Evolutionary conservation across 805 yeast genomes (phyloP), one percentile per base, ranked within the genome.

Genomic region (Wickerhamomyces mucosus): DNA sequence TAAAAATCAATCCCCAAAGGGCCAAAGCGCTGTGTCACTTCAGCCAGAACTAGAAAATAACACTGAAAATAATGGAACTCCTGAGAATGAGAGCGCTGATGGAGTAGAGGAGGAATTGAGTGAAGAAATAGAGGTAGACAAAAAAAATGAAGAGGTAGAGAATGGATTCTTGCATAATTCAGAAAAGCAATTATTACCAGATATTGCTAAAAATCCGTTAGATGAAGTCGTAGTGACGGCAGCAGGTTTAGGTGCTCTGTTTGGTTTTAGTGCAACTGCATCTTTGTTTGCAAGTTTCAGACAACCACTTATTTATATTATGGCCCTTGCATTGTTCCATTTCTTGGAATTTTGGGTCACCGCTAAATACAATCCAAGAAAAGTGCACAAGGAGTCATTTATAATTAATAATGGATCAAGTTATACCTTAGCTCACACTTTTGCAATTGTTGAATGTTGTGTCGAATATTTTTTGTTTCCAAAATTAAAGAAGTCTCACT

Each of bases 321-420:
- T 65, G 9, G 51, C 69, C 1, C 50, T 82, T 8, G 53, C 78
- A 3, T 18, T 66, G 0, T 92, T 89, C 57, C 97, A 92, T 52
- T 70, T 82, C 43, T 51, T 83, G 15, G 98, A 92, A 57, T 92
- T 78, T 51, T 72, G 69, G 46, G 69, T 75, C 24, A 92, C 98
- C 0, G 86, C 95, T 0, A 58, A 61, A 31, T 85, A 65, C 56
- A 86, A 89, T 48, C 65, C 75, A 4, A 53, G 62, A 4, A 75
- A 77, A 46, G 79, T 78, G 2, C 75, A 74, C 26, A 67, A 67
- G 34, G 85, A 81, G 43, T 85, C 88, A 1, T 82, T 74, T 45
- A 58, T 81, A 29, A 52, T 81, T 29, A 67, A 69, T 35, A 81
- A 81, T 45, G 86, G 88, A 3, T 42, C 51, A 1, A 69, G 65